Evolutionary conservation across 208 protist genomes (phyloP).

Genomic region (Leptomonas pyrrhocoris): DNA sequence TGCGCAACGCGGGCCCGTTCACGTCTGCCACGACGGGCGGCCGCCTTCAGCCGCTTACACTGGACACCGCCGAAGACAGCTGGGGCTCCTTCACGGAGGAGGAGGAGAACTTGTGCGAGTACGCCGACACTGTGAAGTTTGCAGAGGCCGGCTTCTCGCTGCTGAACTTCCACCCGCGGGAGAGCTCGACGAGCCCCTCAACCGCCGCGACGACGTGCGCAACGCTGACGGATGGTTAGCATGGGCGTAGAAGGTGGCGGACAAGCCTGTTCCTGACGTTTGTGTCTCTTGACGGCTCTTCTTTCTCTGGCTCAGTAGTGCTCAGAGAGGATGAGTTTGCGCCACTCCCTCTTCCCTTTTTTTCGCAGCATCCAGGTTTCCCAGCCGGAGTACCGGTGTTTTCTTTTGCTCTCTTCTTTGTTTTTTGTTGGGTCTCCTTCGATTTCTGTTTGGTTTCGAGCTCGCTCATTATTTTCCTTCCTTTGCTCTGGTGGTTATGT

Average conservation of each 20-base stretch:
- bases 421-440: conserved; percentile 17
- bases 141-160: conserved; percentile 14
- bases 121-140: conserved; percentile 17
- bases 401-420: conserved; percentile 18
- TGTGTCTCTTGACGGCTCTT: no score
- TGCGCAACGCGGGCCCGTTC: background rate
- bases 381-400: no score
- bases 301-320: no score
- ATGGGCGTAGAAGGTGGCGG: background rate
- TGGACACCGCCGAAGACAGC: conserved; percentile 15
- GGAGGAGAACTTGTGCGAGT: conserved; percentile 13
- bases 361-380: no score
- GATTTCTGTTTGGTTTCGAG: background rate
- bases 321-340: no score
- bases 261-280: background rate
- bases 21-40: background rate
- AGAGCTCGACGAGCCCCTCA: background rate
- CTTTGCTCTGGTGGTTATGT: conserved; percentile 2
- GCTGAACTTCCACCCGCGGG: conserved; percentile 13
- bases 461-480: conserved; percentile 16
- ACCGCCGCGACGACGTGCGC: background rate
- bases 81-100: conserved; percentile 21
- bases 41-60: conserved; percentile 14
- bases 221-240: conserved; percentile 18
- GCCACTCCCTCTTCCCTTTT: conserved; percentile 1